Evolutionary conservation across 2,329 filamentous ascomycete species (phyloP), one percentile per base, ranked within the genome.

Genomic region (Neoscytalidium dimidiatum): DNA sequence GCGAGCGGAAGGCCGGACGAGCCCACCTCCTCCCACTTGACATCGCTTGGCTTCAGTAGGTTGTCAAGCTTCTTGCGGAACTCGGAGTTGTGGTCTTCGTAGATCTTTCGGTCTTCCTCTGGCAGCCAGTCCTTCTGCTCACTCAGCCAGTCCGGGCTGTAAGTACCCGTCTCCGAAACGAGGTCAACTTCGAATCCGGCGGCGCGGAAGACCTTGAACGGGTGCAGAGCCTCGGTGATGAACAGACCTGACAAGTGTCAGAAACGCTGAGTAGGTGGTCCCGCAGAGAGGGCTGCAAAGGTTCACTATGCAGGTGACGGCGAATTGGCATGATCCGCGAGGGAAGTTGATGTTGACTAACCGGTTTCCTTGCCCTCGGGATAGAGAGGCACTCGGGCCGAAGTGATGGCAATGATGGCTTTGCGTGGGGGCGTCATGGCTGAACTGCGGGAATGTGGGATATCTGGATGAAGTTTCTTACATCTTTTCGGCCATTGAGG

Each of bases 121-220:
- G 73, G 74, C 19, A 83, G 72, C 66, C 77, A 83, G 60, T 80
- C 79, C 1, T 74, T 72, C 64, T 80, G 76, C 53, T 77, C 73
- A 7, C 76, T 80, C 19, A 83, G 75, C 80, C 79, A 81, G 70
- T 83, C 81, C n/a, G 1, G 78, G 72, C 0, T 70, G 75, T 80
- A 83, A 3, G 65, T 74, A 41, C 82, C 80, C 5, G 76, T 81
- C 67, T 83, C 81, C 4, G 80, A 82, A 19, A 76, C 75, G 29
- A 83, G 73, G 66, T 83, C 81, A 52, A 82, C 81, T 62, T 81
- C 78, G 69, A 84, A 82, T 14, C 80, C 82, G 4, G 80, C 80
- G 28, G 66, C 65, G 19, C 64, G 67, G 64, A 83, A 75, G 23
- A 82, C 80, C 19, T 82, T 79, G 75, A 74, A 84, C 1, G 81